Base-by-base conservation (phyloP, 805 yeast species). In the Ogataea salicorniae region DNA sequence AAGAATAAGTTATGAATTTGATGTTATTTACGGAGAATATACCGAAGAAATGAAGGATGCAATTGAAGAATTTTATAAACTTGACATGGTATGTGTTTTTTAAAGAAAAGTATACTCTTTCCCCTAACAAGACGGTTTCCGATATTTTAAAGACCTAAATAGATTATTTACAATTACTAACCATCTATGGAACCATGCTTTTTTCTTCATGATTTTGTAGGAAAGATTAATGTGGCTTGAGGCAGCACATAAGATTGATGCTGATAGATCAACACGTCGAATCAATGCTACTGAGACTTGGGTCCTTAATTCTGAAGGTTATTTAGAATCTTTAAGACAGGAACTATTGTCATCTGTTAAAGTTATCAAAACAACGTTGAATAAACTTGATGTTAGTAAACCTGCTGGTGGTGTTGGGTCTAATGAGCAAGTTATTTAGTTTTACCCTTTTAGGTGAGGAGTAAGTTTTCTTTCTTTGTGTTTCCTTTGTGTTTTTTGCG, bases 181-280 rank as follows among this genome's bases (percentile, higher is more conserved):
- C 26, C 7, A 14, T 20, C 20, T 26, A 13, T 26, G 16, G 5
- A 9, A 14, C 11, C 22, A 20, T 11, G 6, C 13, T 15, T 23
- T 14, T 7, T 17, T 31, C 3, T 16, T 7, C n/a, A 17, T 39
- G 14, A 4, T 6, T 6, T 29, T 16, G 16, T 29, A 54, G 58
- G 50, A 45, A 44, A 46, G 64, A 16, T 48, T 58, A 15, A 46
- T 55, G 7, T 61, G 65, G 65, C 57, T 53, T 29, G 63, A 61
- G 37, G 47, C 63, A 1, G 65, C 59, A 1, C 50, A 53, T 40
- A 49, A 56, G 34, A 42, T 55, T 33, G 65, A 61, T 38, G 56
- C 56, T 15, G 52, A 47, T n/a, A 45, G 58, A n/a, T 56, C 62
- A 11, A 41, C 55, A 4, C 40, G 31, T 5, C 43, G 60, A 22